Conservation (phyloP, 1,139 yeast species). For the Magnusiomyces suaveolens region DNA sequence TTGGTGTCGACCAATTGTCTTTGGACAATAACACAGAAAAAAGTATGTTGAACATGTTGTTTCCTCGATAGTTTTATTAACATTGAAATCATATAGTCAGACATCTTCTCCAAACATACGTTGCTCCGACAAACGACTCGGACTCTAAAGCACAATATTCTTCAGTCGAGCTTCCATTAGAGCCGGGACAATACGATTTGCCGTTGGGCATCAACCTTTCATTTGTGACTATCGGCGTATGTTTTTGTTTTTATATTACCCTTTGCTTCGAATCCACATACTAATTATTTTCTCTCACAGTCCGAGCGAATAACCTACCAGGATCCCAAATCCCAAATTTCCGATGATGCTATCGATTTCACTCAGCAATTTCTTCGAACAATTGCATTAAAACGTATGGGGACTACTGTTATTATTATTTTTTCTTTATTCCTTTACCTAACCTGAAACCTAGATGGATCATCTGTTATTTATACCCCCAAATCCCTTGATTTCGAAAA, state of each 20-base stretch:
- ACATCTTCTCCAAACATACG: constrained; percentile 18
- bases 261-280: not conserved
- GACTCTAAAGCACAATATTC: constrained; percentile 10
- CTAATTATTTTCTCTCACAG: not conserved
- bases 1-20: constrained; percentile 10
- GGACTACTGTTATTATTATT: not conserved
- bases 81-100: constrained; percentile 3
- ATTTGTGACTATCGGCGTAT: constrained; percentile 24
- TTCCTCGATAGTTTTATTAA: not conserved
- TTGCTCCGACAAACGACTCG: constrained; percentile 14
- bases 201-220: constrained; percentile 30
- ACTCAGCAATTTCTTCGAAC: constrained; percentile 49
- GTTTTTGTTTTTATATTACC: constrained; percentile 4
- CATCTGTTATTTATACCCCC: constrained; percentile 23
- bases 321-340: constrained; percentile 9
- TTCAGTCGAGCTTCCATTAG: constrained; percentile 27
- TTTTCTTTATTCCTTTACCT: not conserved
- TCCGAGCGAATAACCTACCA: constrained; percentile 9
- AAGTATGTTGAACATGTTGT: constrained; percentile 8
- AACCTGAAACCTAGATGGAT: constrained; percentile 26
- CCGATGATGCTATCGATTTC: constrained; percentile 33
- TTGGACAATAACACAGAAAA: constrained; percentile 10
- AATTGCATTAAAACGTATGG: constrained; percentile 35
- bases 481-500: constrained; percentile 7
- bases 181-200: constrained; percentile 27